Base-by-base conservation (phyloP, 1,284 basidiomycete species). In the Hortiboletus rubellus region DNA sequence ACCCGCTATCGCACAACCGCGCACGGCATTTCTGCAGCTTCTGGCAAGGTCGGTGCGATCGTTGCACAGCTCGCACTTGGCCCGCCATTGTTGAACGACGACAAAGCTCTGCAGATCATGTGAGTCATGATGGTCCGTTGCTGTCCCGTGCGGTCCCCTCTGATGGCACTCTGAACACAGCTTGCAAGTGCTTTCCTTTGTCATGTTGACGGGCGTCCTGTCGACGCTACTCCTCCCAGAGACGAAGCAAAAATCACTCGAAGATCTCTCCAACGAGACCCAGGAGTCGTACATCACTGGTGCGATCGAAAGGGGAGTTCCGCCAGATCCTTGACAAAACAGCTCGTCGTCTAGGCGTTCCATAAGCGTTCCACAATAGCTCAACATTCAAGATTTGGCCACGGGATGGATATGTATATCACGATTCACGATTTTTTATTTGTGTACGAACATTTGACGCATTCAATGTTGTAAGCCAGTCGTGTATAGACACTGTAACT, bases 1-100 rank as follows among this genome's bases (percentile, higher is more conserved):
- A 90, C 89, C 5, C 81, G 88, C 38, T 88, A 89, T 74, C 79
- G 87, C 49, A 81, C 84, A 1, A 89, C 87, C n/a, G 85, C 81
- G 8, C 82, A 87, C 71, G 87, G 89, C 58, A 84, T 90, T 64
- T 83, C 82, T 3, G 88, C 88, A 24, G 87, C 86, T 3, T 79
- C 78, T 22, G 85, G 85, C 27, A 90, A 88, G 72, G 66, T 86
- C 43, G 87, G 87, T 30, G 88, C 87, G 27, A 81, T 90, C 66
- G 70, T 90, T 33, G 82, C 85, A 4, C 86, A 88, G 69, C 77
- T 87, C 59, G 83, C 76, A 33, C 84, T 87, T 67, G 71, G 79
- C 43, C 74, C 69, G 12, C 53, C 54, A 2, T 27, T 70, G 24
- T 62, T 81, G 37, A 73, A 76, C 59, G 73, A 82, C 66, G 78